A percentile compares a stretch with the other conserved stretches of the same genome.
Evolutionary conservation across 352 stramenopile genomes (phyloP).

Genomic region (Plasmopara viticola): DNA sequence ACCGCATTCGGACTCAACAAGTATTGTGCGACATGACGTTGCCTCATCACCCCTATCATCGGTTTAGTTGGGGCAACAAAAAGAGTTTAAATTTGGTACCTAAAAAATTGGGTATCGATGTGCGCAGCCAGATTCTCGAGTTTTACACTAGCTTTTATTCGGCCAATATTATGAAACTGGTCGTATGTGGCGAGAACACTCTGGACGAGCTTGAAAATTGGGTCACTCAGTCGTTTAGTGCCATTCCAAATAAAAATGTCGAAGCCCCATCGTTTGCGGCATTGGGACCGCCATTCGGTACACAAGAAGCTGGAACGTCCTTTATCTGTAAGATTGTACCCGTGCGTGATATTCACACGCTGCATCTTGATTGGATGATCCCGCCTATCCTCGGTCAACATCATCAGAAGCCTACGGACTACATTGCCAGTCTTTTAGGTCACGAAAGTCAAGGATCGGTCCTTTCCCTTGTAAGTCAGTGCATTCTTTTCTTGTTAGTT

Average conservation of each 20-base stretch:
- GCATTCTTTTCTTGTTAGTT: conserved; percentile 1
- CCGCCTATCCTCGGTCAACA: conserved; percentile 60
- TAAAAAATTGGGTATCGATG: conserved; percentile 33
- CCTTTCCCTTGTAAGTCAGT: conserved; percentile 53
- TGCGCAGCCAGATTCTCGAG: conserved; percentile 46
- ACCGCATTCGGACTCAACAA: conserved; percentile 68
- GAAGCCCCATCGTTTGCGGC: conserved; percentile 33
- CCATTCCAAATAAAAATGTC: conserved; percentile 55
- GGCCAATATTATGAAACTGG: conserved; percentile 81
- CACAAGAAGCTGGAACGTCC: conserved; percentile 25
- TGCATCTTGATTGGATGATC: conserved; percentile 77
- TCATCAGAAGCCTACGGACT: conserved; percentile 72
- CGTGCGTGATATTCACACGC: conserved; percentile 69
- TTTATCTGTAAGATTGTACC: conserved; percentile 66
- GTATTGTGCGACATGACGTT: conserved; percentile 59
- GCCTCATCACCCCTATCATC: conserved; percentile 61
- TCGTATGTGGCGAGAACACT: conserved; percentile 66
- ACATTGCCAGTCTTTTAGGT: conserved; percentile 70
- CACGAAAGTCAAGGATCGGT: conserved; percentile 82
- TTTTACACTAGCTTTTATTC: conserved; percentile 77
- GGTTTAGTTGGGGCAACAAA: conserved; percentile 83
- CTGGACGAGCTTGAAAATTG: conserved; percentile 66
- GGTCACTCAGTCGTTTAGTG: conserved; percentile 53
- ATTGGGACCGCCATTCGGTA: conserved; percentile 47
- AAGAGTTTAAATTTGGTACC: conserved; percentile 58